Evolutionary conservation across 352 stramenopile genomes (phyloP), one percentile per base, ranked within the genome.

Genomic region (Globisporangium apiculatum): DNA sequence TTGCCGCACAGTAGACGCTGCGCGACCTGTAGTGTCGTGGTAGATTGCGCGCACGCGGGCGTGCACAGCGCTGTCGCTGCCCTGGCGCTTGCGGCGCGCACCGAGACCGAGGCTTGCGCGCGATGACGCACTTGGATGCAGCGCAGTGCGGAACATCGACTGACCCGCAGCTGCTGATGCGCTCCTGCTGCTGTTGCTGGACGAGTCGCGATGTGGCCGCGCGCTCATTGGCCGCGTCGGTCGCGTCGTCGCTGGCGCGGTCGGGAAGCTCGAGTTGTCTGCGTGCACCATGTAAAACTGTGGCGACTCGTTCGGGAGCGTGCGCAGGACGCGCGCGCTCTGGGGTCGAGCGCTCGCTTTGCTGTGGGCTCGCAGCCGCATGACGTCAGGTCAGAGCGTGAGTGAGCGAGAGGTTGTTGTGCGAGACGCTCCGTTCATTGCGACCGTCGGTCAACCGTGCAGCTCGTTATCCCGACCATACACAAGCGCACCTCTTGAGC

Each of bases 241-340:
- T 2, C 59, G 47, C 42, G 53, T n/a, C 24, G 65, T 38, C 14
- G 51, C 12, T 43, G 53, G 35, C 8, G 46, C 31, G 7, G 47
- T 62, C 17, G 51, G 48, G 53, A 71, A 67, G 46, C 53, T 64
- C 6, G 70, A 68, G 48, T 81, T 83, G 35, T 66, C 60, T 5
- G 62, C 53, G 47, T 80, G 76, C 7, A 72, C 65, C 75, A 83
- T 83, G 53, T 80, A 86, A 48, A 86, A 83, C 48, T 77, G 65
- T 0, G 75, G 67, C 0, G 75, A 75, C 53, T 87, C 77, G 11
- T 60, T 74, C 24, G 73, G 73, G 43, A 75, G 64, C 35, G 64
- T 73, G 7, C 67, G 73, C 43, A 72, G 5, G 1, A 67, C 42
- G 14, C 71, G 70, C 3, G 71, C 72, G 47, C 73, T 83, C 9